phyloP scores from a whole-genome alignment of 2,329 filamentous ascomycete genomes.

The Trichoderma guizhouense region DNA sequence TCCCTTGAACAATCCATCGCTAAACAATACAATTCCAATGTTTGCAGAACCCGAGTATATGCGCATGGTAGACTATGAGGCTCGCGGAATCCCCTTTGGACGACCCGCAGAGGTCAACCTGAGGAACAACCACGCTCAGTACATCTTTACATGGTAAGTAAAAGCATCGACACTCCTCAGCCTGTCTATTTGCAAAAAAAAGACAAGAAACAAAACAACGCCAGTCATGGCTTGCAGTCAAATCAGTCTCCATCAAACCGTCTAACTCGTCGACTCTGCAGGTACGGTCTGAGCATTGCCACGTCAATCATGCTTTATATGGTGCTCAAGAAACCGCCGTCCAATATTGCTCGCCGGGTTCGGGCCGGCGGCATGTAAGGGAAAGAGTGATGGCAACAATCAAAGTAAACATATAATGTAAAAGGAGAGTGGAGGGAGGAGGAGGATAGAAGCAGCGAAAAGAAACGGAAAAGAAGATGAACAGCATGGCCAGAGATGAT shows the following conservation, averaged over 20 bases:
- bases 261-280: conserved; percentile 35
- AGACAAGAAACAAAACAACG: not conserved
- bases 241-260: not conserved
- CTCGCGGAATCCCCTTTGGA: conserved; percentile 84
- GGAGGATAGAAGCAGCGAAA: not conserved
- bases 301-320: conserved; percentile 96
- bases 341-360: conserved; percentile 68
- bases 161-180: not conserved
- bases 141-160: conserved; percentile 95
- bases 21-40: conserved; percentile 14
- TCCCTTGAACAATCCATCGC: not conserved
- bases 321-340: conserved; percentile 82
- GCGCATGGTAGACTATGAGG: conserved; percentile 69
- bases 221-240: not conserved
- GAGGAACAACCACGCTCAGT: conserved; percentile 95
- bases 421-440: not conserved
- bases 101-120: conserved; percentile 85
- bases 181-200: not conserved
- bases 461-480: not conserved
- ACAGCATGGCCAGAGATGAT: not conserved
- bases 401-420: not conserved
- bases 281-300: conserved; percentile 80
- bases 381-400: no score
- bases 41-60: conserved; percentile 71
- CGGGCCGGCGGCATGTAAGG: conserved; percentile 71